phyloP scores from a whole-genome alignment of 2,329 filamentous ascomycete species.

The Trichophyton equinum region DNA sequence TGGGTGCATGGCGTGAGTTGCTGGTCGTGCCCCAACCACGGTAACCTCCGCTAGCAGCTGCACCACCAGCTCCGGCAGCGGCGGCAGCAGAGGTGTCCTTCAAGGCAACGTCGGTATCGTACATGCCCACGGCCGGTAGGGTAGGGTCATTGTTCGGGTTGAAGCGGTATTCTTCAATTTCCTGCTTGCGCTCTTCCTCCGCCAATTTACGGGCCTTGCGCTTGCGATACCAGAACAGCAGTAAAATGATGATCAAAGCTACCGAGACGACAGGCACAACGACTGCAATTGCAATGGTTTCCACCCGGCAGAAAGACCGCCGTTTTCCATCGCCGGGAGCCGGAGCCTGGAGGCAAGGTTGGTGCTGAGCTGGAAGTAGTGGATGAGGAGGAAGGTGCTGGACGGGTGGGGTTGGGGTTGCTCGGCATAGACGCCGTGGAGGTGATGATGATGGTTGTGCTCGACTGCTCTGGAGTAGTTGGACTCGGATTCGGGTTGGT shows the following conservation, averaged over 20 bases:
- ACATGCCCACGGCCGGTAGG: conserved; percentile 46
- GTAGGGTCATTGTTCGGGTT: conserved; percentile 95
- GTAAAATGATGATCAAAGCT: conserved; percentile 62
- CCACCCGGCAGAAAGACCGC: conserved; percentile 41
- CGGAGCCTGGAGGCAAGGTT: conserved; percentile 18
- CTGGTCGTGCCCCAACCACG: conserved; percentile 83
- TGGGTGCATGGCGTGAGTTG: conserved; percentile 72
- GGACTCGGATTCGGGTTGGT: conserved; percentile 2
- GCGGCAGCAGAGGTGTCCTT: conserved; percentile 26
- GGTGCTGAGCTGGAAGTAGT: conserved; percentile 19
- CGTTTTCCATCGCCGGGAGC: conserved; percentile 18
- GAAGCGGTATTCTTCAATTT: conserved; percentile 93
- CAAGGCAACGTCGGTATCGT: conserved; percentile 22
- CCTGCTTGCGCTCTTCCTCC: conserved; percentile 81
- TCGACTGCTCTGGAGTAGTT: neutral
- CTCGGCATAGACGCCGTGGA: conserved; percentile 12
- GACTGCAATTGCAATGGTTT: conserved; percentile 83
- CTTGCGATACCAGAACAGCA: conserved; percentile 76
- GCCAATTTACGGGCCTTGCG: conserved; percentile 73
- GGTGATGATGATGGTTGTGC: conserved; percentile 18
- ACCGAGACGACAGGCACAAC: conserved; percentile 87
- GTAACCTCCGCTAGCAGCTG: conserved; percentile 54
- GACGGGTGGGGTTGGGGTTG: neutral
- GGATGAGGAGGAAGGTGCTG: conserved; percentile 12
- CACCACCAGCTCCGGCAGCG: conserved; percentile 40